A percentile compares a stretch with the other conserved stretches of the same genome.
Conservation (phyloP, 2,329 filamentous ascomycete species). For the Alternaria tenuissima region DNA sequence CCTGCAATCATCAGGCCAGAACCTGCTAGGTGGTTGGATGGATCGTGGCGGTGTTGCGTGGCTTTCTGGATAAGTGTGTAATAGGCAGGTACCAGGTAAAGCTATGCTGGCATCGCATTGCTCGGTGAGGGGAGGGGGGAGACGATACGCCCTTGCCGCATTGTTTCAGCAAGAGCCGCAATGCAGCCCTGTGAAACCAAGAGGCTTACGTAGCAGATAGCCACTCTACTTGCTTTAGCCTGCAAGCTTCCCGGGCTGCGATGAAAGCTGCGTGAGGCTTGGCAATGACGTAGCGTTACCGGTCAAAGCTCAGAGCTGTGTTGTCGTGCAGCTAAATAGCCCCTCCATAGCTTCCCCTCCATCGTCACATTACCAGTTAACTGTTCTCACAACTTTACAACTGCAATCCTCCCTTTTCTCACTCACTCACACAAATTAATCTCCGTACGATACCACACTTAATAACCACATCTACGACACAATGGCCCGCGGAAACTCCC, state of each 20-base stretch:
- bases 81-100: too few relatives aligned
- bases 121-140: background rate
- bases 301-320: slow-evolving; percentile 33
- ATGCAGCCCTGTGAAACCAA: background rate
- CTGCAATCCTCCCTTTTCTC: background rate
- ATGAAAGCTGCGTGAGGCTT: slow-evolving; percentile 19
- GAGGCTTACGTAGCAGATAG: slow-evolving; percentile 6
- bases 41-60: too few relatives aligned
- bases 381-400: too few relatives aligned
- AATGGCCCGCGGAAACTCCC: slow-evolving; percentile 59
- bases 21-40: too few relatives aligned
- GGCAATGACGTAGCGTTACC: slow-evolving; percentile 43
- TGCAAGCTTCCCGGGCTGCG: background rate
- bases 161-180: slow-evolving; percentile 31
- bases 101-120: background rate
- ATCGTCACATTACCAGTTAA: background rate
- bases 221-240: background rate
- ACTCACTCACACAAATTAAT: background rate
- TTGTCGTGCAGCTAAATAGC: slow-evolving; percentile 29
- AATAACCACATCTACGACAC: slow-evolving; percentile 2
- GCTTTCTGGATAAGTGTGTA: too few relatives aligned
- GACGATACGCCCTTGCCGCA: background rate
- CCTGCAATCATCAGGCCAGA: too few relatives aligned
- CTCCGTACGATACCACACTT: background rate
- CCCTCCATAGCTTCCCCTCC: slow-evolving; percentile 45